Conservation (phyloP, 495 filamentous ascomycete species). For the Aspergillus carlsbadensis region DNA sequence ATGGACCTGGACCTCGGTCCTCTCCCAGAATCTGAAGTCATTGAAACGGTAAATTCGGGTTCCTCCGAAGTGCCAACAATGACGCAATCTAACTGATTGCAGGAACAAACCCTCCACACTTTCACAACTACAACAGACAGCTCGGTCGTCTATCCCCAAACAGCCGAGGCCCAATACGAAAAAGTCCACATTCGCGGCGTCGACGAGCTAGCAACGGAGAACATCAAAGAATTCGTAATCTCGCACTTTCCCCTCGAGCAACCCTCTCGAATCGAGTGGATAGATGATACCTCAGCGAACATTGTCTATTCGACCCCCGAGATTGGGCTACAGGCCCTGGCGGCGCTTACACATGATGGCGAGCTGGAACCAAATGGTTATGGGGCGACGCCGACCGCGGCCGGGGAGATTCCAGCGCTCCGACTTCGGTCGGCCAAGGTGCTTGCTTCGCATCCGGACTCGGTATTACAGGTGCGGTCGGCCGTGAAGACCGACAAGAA, state of each 20-base stretch:
- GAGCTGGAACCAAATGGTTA: slow-evolving; percentile 31
- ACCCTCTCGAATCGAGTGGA: slow-evolving; percentile 78
- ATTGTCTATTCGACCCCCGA: slow-evolving; percentile 69
- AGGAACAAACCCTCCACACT: slow-evolving; percentile 23
- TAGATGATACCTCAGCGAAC: slow-evolving; percentile 90
- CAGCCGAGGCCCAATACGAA: slow-evolving; percentile 38
- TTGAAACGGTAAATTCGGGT: slow-evolving; percentile 33
- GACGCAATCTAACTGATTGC: not conserved
- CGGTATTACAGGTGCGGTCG: slow-evolving; percentile 66
- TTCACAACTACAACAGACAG: slow-evolving; percentile 17
- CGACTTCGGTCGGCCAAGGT: slow-evolving; percentile 62
- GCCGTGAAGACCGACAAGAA: slow-evolving; percentile 79
- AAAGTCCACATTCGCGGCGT: slow-evolving; percentile 85
- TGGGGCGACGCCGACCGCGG: not conserved
- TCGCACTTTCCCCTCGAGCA: slow-evolving; percentile 58
- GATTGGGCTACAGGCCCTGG: slow-evolving; percentile 71
- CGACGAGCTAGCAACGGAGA: slow-evolving; percentile 72
- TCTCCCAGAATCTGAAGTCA: slow-evolving; percentile 40
- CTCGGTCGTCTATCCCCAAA: slow-evolving; percentile 24
- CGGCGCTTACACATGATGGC: slow-evolving; percentile 51
- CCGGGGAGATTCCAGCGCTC: slow-evolving; percentile 41
- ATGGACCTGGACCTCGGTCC: slow-evolving; percentile 69
- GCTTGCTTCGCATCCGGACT: slow-evolving; percentile 64
- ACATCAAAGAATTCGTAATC: slow-evolving; percentile 68
- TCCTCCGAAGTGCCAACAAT: not conserved